These are phyloP conservation scores for Metschnikowia peoriensis DNA, from an alignment of 805 yeast species.

Conservation along the genomic window DNA sequence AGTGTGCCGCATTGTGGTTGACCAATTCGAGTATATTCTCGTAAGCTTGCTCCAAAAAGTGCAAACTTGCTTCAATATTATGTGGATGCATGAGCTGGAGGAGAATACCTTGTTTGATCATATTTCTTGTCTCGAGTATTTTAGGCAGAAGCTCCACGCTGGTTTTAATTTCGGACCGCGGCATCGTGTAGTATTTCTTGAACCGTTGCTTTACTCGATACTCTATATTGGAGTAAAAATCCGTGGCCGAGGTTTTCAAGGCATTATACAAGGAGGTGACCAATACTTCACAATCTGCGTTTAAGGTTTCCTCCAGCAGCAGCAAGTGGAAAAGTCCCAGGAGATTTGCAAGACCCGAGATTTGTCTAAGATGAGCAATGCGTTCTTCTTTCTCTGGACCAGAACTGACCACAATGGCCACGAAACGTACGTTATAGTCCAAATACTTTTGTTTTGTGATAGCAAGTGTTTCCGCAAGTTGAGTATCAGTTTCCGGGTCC, in stretches of 20 bases:
- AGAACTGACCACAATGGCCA: conserved; percentile 25
- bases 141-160: conserved; percentile 33
- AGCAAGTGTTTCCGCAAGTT: conserved; percentile 14
- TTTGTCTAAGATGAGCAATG: conserved; percentile 24
- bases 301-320: conserved; percentile 12
- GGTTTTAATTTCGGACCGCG: conserved; percentile 27
- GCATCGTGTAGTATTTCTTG: conserved; percentile 37
- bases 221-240: conserved; percentile 35
- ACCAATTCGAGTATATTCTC: conserved; percentile 28
- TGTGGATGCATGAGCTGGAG: conserved; percentile 32
- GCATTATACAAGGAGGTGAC: conserved; percentile 30
- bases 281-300: conserved; percentile 30
- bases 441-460: conserved; percentile 5
- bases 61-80: conserved; percentile 30
- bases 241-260: conserved; percentile 27
- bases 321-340: conserved; percentile 30
- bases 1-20: conserved; percentile 14
- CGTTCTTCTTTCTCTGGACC: conserved; percentile 16
- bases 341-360: conserved; percentile 30
- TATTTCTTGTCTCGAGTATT: conserved; percentile 37
- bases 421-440: conserved; percentile 16
- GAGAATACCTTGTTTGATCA: conserved; percentile 36
- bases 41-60: conserved; percentile 34
- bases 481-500: conserved; percentile 14
- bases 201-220: conserved; percentile 31